Base-by-base conservation (phyloP, 106 monocot genomes). In the Dendrobium nobile region DNA sequence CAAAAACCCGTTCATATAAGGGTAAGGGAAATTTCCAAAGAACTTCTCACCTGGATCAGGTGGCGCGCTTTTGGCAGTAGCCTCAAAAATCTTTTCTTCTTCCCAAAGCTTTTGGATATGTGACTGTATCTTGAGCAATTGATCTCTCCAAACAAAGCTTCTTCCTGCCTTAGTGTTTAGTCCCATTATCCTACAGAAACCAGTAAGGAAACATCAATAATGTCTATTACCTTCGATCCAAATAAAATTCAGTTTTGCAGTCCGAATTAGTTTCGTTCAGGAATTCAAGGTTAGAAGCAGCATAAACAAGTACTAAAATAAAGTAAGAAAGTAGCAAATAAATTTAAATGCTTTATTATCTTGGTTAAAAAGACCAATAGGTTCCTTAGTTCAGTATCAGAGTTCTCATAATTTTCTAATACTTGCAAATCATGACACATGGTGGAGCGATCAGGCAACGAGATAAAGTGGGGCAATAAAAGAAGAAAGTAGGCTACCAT, bases 11-110 rank as follows among this genome's bases (percentile, higher is more conserved):
- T 96, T 96, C 96, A 96, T 96, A 82, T 96, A 96, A 5, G 96
- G 96, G 79, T 96, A 96, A 1, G 96, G 93, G 65, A 96, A 96
- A 84, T 91, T 96, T 8, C 96, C 96, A 79, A 93, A 96, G 88
- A 96, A 96, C 65, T 93, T 96, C 67, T 96, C 96, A 0, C 83
- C 92, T 2, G 72, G 72, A 42, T 84, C 59, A 0, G 90, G 91
- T 47, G 87, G 85, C 1, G 41, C 78, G 75, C 64, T 77, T 27
- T 75, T 47, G 15, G 96, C 82, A 7, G 87, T 88, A 1, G 87
- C 83, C 47, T 87, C 85, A 72, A 96, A 96, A 18, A 96, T 81
- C 22, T 90, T 82, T 24, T 77, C 55, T 7, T 88, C 90, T 44
- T 93, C 96, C 96, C 96, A 96, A 5, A 74, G 47, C 79, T 85